These are phyloP conservation scores for Ampelomyces quisqualis DNA, from an alignment of 2,329 filamentous ascomycete genomes.

Conservation along the genomic window DNA sequence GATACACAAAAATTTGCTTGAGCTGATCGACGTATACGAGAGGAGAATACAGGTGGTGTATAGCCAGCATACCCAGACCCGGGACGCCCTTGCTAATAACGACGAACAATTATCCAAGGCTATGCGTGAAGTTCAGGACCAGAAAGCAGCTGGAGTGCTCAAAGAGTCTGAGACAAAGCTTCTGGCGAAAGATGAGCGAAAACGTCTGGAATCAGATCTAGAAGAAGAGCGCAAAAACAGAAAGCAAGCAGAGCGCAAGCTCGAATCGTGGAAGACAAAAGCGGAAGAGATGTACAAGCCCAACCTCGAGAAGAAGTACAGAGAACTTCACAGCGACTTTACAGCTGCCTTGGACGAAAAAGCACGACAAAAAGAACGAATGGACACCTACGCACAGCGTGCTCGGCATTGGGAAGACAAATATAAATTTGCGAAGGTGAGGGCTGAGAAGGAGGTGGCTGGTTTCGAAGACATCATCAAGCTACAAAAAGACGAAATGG, in stretches of 20 bases:
- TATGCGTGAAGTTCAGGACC: no score
- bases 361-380: not conserved
- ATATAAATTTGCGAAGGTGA: not conserved
- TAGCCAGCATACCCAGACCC: no score
- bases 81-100: no score
- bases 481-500: slow-evolving; percentile 3
- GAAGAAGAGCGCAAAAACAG: not conserved
- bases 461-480: slow-evolving; percentile 4
- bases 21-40: no score
- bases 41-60: no score
- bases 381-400: not conserved
- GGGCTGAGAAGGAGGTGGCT: slow-evolving; percentile 1
- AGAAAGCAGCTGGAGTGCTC: not conserved
- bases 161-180: not conserved
- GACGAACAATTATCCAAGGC: no score
- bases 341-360: not conserved
- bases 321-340: slow-evolving; percentile 3
- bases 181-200: no score
- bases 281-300: not conserved
- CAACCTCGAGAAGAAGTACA: slow-evolving; percentile 1
- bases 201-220: not conserved
- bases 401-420: not conserved
- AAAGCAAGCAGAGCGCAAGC: not conserved
- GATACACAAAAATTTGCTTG: no score
- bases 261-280: not conserved